Evolutionary conservation across 2,329 filamentous ascomycete genomes (phyloP).

Genomic region (Exophiala mesophila): DNA sequence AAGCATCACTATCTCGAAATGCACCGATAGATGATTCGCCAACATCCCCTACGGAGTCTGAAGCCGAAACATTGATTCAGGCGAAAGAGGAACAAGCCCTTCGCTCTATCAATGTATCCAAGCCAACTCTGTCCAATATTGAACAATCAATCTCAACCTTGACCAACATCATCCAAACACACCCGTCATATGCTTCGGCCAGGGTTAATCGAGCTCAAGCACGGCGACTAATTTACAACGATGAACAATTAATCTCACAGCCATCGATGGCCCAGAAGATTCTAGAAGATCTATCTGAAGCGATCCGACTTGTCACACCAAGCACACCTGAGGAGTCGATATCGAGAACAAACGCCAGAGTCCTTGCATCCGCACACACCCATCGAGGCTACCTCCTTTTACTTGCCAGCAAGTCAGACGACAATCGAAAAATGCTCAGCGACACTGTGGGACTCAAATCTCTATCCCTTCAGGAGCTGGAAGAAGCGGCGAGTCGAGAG

Average conservation of each 20-base stretch:
- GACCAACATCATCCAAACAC: slow-evolving; percentile 37
- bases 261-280: slow-evolving; percentile 24
- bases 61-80: slow-evolving; percentile 37
- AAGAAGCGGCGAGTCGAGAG: slow-evolving; percentile 52
- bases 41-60: slow-evolving; percentile 38
- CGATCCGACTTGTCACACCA: slow-evolving; percentile 45
- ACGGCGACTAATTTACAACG: slow-evolving; percentile 35
- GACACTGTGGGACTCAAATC: slow-evolving; percentile 24
- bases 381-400: slow-evolving; percentile 47
- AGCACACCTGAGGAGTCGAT: slow-evolving; percentile 36
- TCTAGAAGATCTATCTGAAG: slow-evolving; percentile 35
- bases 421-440: slow-evolving; percentile 12
- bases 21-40: slow-evolving; percentile 34
- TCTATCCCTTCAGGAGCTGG: slow-evolving; percentile 39
- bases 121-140: slow-evolving; percentile 27
- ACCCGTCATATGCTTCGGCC: slow-evolving; percentile 50
- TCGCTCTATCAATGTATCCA: slow-evolving; percentile 30
- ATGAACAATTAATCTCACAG: slow-evolving; percentile 20
- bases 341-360: slow-evolving; percentile 44
- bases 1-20: slow-evolving; percentile 28
- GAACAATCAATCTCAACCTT: slow-evolving; percentile 36
- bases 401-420: slow-evolving; percentile 32
- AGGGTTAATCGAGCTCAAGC: slow-evolving; percentile 54
- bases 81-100: slow-evolving; percentile 38
- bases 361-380: slow-evolving; percentile 52